Conservation (phyloP, 2,329 filamentous ascomycete species). For the Didymosphaeria variabile region DNA sequence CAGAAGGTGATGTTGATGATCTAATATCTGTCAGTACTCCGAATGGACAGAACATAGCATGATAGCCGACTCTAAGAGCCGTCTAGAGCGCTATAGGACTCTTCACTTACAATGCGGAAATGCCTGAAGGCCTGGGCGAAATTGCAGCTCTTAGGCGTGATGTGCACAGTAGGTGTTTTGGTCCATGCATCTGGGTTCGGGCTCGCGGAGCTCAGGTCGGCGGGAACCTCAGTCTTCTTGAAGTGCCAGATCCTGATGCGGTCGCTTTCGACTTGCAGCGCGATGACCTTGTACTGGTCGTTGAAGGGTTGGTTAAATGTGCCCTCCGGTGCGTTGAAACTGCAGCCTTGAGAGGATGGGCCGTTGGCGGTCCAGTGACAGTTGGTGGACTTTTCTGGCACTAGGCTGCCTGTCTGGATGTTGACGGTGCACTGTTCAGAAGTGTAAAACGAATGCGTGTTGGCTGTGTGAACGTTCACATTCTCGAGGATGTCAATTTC, state of each 20-base stretch:
- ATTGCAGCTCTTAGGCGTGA: conserved; percentile 11
- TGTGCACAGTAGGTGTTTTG: conserved; percentile 9
- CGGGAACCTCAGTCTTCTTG: conserved; percentile 8
- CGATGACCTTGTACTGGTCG: conserved; percentile 4
- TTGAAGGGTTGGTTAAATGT: conserved; percentile 12
- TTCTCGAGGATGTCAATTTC: conserved; percentile 20
- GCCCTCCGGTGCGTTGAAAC: conserved; percentile 1
- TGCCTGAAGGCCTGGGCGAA: background rate
- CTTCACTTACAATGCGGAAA: conserved; percentile 3
- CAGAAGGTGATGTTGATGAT: conserved; percentile 59
- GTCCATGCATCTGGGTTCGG: conserved; percentile 12
- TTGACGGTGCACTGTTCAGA: conserved; percentile 13
- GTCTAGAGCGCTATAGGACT: background rate
- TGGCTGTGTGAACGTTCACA: conserved; percentile 9
- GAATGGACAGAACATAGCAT: background rate
- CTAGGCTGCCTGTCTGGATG: conserved; percentile 1
- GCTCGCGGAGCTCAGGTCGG: conserved; percentile 1
- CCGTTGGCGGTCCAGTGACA: background rate
- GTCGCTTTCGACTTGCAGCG: conserved; percentile 5
- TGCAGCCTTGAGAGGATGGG: conserved; percentile 1
- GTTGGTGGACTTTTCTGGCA: conserved; percentile 2
- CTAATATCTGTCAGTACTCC: background rate
- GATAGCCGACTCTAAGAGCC: no score
- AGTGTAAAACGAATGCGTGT: conserved; percentile 14
- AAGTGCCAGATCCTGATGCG: conserved; percentile 8